Base-by-base conservation (phyloP, 805 yeast genomes). In the Candida khao-thaluensis region DNA sequence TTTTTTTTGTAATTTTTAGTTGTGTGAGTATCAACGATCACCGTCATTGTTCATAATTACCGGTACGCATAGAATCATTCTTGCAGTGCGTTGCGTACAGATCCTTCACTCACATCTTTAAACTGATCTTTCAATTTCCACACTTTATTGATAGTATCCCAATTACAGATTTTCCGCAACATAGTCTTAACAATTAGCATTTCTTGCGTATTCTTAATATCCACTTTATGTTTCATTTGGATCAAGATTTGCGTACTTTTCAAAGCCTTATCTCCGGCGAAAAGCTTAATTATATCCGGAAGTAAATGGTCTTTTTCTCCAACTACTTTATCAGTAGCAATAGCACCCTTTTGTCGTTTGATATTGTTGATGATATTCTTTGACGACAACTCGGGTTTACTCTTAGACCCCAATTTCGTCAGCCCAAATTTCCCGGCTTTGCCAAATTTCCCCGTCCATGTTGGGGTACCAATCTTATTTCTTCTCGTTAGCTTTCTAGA, bases 391-490 rank as follows among this genome's bases (percentile, higher is more conserved):
- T 9, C 41, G 30, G 20, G 17, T 5, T 31, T 17, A 21, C 17
- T 24, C 39, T 7, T 17, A 8, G 20, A 8, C 4, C 36, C 36
- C n/a, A n/a, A 15, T 47, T 69, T 75, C 38, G 17, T 11, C 12
- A 7, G n/a, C 3, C 37, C 37, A 16, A 25, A 22, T 48, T 70
- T 75, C 1, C 96, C 96, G 0, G 96, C 96, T 14, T 65, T 59
- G 0, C 99, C 99, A 68, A 82, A 87, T 49, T 77, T 77, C 0
- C 99, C 99, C 0, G 99, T 91, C 95, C 97, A 93, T 0, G 99
- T 91, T 0, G 97, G 98, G 0, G 84, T 81, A 4, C 95, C 95
- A 21, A 90, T 69, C 17, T 51, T 56, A 35, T 54, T 65, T 38
- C 57, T 59, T 15, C 72, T 49, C 1, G 89, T 70, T 16, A 64